Conservation (phyloP, 148 eudicot species). For the Amaranthus cruentus region DNA sequence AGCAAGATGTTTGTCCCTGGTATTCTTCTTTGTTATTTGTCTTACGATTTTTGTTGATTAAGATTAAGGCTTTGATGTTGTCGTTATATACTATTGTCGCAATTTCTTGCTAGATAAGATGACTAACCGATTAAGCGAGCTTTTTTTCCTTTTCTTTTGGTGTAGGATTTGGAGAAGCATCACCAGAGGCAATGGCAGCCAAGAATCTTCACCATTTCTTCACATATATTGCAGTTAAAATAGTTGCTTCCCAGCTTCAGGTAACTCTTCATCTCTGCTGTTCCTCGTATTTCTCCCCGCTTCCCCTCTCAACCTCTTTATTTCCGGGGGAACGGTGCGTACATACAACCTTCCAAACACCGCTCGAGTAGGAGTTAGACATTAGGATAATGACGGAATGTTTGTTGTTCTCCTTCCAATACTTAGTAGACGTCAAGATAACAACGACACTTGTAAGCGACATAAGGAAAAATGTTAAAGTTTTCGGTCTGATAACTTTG, state of each 20-base stretch:
- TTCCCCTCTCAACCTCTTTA: too few relatives aligned
- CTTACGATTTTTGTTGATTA: not conserved
- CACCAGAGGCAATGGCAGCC: slow-evolving; percentile 92
- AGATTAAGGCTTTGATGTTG: too few relatives aligned
- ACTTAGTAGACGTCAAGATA: not conserved
- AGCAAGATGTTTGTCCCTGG: slow-evolving; percentile 96
- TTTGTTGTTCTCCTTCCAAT: not conserved
- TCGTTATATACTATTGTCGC: too few relatives aligned
- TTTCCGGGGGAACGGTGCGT: too few relatives aligned
- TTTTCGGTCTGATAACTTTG: slow-evolving; percentile 18
- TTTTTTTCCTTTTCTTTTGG: not conserved
- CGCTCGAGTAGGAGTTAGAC: too few relatives aligned
- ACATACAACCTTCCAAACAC: too few relatives aligned
- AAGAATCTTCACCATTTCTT: slow-evolving; percentile 78
- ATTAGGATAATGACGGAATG: too few relatives aligned
- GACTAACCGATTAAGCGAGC: too few relatives aligned
- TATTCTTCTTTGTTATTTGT: slow-evolving; percentile 22
- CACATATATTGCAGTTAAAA: slow-evolving; percentile 73
- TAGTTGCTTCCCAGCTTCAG: slow-evolving; percentile 86
- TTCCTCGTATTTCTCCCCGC: too few relatives aligned
- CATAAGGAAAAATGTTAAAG: not conserved
- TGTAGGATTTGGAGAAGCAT: slow-evolving; percentile 87
- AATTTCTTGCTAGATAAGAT: too few relatives aligned
- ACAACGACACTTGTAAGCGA: not conserved
- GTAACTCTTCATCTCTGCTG: slow-evolving; percentile 28